Evolutionary conservation across 352 stramenopile species (phyloP), one percentile per base, ranked within the genome.

Genomic region (Phytophthora crassamura): DNA sequence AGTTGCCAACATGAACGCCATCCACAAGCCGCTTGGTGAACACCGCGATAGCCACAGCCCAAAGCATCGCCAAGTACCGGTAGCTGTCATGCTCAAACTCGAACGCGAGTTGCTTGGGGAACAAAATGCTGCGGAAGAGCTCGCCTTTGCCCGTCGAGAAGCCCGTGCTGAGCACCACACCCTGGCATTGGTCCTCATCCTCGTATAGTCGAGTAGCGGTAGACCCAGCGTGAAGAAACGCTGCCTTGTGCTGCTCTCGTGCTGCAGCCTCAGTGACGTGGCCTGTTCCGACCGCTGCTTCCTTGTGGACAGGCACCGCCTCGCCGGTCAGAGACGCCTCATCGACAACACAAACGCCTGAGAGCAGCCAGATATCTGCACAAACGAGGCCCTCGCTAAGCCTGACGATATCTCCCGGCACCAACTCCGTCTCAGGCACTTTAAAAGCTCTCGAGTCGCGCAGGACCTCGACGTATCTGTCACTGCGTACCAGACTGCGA

Each of bases 21-120:
- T 69, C 59, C 3, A 74, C 42, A 11, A 88, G 10, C 2, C 75
- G 77, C 51, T 89, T 90, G 48, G 84, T 46, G 50, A 87, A 87
- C n/a, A 78, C 82, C 1, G 64, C 40, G 46, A 87, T 63, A 5
- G 80, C 80, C 10, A 93, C 62, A 18, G 54, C 40, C 28, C 65
- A 78, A 0, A 90, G 67, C 46, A 80, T 72, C 0, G 51, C 59
- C 7, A 90, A 42, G 64, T 88, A 88, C 7, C 74, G 66, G 70
- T 92, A 92, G 61, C 81, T 87, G 60, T 92, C 83, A 3, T 72
- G 76, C 47, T 90, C 82, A 47, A 90, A 85, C 62, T 83, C 64
- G 41, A 93, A 90, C 6, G 56, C 64, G 40, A 90, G 75, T 5
- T 41, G 47, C 36, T 81, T 76, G 2, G 84, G 84, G 59, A 82